phyloP scores from a whole-genome alignment of 1,284 basidiomycete genomes.

The Irpex sp. region DNA sequence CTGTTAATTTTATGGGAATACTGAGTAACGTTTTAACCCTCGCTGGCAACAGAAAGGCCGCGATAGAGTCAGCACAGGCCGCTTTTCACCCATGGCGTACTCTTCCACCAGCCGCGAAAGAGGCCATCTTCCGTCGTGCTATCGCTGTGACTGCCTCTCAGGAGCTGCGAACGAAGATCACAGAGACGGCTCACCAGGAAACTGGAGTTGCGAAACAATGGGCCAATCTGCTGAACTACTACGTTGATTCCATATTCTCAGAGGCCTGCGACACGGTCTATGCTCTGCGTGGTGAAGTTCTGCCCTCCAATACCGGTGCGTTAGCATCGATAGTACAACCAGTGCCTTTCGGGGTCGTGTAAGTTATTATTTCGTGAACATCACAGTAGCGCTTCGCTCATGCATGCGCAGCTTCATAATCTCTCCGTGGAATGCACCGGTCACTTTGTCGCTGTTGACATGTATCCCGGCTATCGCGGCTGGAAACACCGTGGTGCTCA shows the following conservation, averaged over 20 bases:
- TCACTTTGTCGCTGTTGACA: slow-evolving; percentile 2
- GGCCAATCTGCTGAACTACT: slow-evolving; percentile 19
- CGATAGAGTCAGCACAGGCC: slow-evolving; percentile 41
- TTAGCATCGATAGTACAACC: slow-evolving; percentile 5
- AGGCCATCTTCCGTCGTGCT: slow-evolving; percentile 43
- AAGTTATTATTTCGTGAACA: background rate
- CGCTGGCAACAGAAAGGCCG: slow-evolving; percentile 28
- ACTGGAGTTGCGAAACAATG: slow-evolving; percentile 31
- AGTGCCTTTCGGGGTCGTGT: slow-evolving; percentile 13
- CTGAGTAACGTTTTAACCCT: background rate
- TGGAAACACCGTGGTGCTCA: slow-evolving; percentile 13
- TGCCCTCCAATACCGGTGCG: slow-evolving; percentile 9
- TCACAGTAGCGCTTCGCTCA: background rate
- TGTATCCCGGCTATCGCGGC: slow-evolving; percentile 9
- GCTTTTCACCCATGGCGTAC: slow-evolving; percentile 50
- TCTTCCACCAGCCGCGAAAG: slow-evolving; percentile 32
- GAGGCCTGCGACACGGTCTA: slow-evolving; percentile 13
- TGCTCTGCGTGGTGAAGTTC: slow-evolving; percentile 9
- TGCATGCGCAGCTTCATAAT: slow-evolving; percentile 6
- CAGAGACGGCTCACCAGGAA: slow-evolving; percentile 34
- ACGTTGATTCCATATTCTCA: slow-evolving; percentile 12
- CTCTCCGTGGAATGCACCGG: slow-evolving; percentile 13
- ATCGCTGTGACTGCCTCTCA: slow-evolving; percentile 40
- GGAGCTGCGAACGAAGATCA: slow-evolving; percentile 36
- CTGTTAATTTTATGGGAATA: background rate